Conservation (phyloP, 495 filamentous ascomycete genomes). For the Lindgomyces ingoldianus region DNA sequence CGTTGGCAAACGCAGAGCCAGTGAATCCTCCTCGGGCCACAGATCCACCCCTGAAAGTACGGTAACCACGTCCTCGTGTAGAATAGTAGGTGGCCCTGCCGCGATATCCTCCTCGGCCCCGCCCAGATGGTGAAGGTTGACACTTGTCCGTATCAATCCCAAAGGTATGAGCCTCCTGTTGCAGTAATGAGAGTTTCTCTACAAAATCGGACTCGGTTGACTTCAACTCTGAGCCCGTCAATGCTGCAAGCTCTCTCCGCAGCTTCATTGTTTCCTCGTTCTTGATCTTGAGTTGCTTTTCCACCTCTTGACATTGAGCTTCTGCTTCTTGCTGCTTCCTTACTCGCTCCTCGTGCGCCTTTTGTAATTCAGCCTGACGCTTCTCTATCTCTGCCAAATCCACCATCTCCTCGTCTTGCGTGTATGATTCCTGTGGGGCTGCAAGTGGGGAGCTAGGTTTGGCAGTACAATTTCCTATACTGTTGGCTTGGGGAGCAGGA, state of each 20-base stretch:
- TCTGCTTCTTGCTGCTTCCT: slow-evolving; percentile 73
- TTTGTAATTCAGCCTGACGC: slow-evolving; percentile 71
- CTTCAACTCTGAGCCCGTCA: slow-evolving; percentile 40
- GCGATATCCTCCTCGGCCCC: slow-evolving; percentile 33
- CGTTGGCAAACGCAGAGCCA: slow-evolving; percentile 10
- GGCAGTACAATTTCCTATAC: slow-evolving; percentile 36
- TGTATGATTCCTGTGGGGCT: not conserved
- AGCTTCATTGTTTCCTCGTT: slow-evolving; percentile 74
- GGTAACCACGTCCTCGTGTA: slow-evolving; percentile 47
- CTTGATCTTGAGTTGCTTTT: slow-evolving; percentile 71
- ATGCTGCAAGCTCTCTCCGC: slow-evolving; percentile 60
- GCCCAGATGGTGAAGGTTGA: not conserved
- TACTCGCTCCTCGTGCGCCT: slow-evolving; percentile 74
- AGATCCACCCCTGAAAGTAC: slow-evolving; percentile 49
- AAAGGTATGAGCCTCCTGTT: slow-evolving; percentile 79
- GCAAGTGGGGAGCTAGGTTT: not conserved
- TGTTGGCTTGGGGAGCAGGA: slow-evolving; percentile 42
- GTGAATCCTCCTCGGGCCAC: slow-evolving; percentile 47
- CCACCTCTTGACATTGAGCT: slow-evolving; percentile 67
- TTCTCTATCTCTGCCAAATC: slow-evolving; percentile 80
- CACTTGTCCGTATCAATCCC: slow-evolving; percentile 58
- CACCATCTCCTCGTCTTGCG: slow-evolving; percentile 54
- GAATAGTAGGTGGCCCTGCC: slow-evolving; percentile 47
- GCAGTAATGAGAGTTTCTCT: slow-evolving; percentile 71
- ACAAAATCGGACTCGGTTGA: slow-evolving; percentile 28